Conservation (phyloP, 768 basidiomycete species). For the Kwoniella heveanensis region DNA sequence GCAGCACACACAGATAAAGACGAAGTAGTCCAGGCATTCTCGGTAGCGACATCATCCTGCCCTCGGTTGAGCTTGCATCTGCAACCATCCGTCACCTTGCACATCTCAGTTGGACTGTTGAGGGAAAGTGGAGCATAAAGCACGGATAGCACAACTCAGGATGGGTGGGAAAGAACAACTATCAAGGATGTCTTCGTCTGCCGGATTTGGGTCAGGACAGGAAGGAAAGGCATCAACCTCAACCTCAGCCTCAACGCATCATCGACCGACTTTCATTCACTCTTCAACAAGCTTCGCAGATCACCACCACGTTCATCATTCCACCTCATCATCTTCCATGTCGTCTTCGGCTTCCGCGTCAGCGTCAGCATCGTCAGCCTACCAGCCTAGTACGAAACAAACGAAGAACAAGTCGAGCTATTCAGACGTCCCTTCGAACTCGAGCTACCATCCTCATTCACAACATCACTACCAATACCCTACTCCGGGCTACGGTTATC, state of each 20-base stretch:
- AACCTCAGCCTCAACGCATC: constrained; percentile 1
- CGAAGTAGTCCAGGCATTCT: too few species aligned
- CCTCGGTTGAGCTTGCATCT: too few species aligned
- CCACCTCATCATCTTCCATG: not conserved
- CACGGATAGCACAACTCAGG: too few species aligned
- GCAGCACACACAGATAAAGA: too few species aligned
- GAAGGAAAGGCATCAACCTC: not conserved
- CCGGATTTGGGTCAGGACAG: not conserved
- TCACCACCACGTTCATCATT: not conserved
- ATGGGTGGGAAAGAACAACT: not conserved
- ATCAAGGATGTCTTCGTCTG: not conserved
- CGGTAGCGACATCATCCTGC: too few species aligned
- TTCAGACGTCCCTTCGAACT: not conserved
- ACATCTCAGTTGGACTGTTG: too few species aligned
- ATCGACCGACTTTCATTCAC: constrained; percentile 36
- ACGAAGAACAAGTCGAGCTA: constrained; percentile 5
- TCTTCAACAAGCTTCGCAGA: constrained; percentile 25
- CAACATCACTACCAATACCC: too few species aligned
- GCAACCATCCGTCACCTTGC: too few species aligned
- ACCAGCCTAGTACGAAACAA: not conserved
- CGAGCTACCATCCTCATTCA: not conserved
- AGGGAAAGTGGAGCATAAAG: too few species aligned
- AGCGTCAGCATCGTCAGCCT: not conserved
- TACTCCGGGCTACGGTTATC: not conserved
- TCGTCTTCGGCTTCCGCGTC: constrained; percentile 1